These are phyloP conservation scores for Colletotrichum horii DNA, from an alignment of 2,329 filamentous ascomycete species.

Conservation along the genomic window DNA sequence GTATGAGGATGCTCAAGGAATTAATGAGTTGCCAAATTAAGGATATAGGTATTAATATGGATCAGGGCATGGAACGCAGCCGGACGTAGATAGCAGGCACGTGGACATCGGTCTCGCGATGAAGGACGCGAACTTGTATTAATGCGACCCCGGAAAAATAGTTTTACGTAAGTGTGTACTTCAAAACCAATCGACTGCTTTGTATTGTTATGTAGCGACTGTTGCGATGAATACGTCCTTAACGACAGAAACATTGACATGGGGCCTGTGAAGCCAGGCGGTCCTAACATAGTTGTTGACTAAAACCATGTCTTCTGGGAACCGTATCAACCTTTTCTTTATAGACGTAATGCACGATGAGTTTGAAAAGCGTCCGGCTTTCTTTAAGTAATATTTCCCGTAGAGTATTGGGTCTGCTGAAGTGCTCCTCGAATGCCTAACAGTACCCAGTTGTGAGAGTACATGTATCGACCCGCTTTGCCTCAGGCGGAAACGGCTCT, in stretches of 20 bases:
- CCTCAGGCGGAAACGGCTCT: background rate
- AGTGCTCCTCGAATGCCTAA: background rate
- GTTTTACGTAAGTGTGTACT: rapidly evolving
- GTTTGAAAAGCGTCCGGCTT: background rate
- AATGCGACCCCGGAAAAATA: rapidly evolving
- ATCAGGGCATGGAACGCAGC: too few species aligned
- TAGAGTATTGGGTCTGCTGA: background rate
- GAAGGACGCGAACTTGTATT: background rate
- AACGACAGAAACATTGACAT: background rate
- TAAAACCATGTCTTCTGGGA: background rate
- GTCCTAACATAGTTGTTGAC: background rate
- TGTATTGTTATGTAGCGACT: rapidly evolving
- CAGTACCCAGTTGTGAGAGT: background rate
- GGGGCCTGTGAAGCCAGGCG: rapidly evolving
- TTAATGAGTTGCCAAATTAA: too few species aligned
- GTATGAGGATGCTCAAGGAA: too few species aligned
- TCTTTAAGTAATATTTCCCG: background rate
- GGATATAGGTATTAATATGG: too few species aligned
- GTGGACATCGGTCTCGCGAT: too few species aligned
- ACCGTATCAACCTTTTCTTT: background rate
- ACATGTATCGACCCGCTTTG: background rate
- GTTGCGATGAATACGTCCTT: background rate
- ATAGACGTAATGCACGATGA: background rate
- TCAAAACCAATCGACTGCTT: rapidly evolving
- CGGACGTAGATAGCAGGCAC: too few species aligned